Evolutionary conservation across 139 green algal species (phyloP).

Genomic region (Tetraselmis striata): DNA sequence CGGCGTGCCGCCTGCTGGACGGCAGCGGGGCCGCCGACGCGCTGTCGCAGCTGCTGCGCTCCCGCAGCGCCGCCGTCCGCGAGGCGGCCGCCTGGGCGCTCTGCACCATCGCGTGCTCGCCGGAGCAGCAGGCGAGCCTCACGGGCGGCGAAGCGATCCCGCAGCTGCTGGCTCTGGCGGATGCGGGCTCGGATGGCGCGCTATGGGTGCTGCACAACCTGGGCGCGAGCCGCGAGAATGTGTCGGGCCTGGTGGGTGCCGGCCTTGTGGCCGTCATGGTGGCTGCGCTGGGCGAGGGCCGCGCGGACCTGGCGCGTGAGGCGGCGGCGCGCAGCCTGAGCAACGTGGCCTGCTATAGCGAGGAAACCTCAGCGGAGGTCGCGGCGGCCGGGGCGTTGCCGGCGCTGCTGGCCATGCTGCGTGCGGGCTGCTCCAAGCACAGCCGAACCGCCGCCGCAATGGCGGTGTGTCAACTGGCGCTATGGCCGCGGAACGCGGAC

Average conservation of each 20-base stretch:
- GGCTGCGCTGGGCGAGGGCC: background rate
- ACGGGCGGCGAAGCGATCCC: background rate
- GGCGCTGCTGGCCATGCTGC: background rate
- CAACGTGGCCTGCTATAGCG: background rate
- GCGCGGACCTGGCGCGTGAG: background rate
- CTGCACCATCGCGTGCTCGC: background rate
- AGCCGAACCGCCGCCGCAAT: background rate
- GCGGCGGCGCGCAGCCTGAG: background rate
- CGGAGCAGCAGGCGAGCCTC: background rate
- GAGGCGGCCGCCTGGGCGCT: background rate
- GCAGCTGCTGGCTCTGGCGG: background rate
- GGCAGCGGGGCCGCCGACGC: background rate
- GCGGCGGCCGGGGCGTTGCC: background rate
- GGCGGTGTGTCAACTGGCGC: background rate
- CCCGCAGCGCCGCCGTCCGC: background rate
- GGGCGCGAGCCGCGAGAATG: background rate
- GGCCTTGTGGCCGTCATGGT: background rate
- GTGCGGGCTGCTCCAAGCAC: background rate
- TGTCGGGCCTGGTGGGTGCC: background rate
- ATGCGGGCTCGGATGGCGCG: background rate
- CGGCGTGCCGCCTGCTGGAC: background rate
- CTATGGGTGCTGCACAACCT: background rate
- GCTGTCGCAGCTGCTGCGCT: background rate
- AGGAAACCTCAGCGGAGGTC: background rate
- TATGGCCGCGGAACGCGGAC: background rate